Evolutionary conservation across 2,329 filamentous ascomycete species (phyloP).

Genomic region (Rhynchosporium secalis): DNA sequence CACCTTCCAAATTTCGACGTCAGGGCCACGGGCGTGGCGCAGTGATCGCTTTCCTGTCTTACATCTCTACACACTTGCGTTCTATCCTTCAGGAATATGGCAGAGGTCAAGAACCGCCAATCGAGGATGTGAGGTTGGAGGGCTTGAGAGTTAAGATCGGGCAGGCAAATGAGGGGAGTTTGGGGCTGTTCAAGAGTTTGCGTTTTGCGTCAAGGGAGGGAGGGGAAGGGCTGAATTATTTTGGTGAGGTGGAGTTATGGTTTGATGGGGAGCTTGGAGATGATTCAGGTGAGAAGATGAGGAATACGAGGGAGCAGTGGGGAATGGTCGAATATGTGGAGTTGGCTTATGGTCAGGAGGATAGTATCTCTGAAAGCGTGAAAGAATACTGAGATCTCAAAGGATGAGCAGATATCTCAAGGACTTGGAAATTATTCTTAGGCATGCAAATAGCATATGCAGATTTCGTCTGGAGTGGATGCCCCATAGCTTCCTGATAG

Average conservation of each 20-base stretch:
- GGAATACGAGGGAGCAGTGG: slow-evolving; percentile 37
- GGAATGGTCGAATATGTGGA: slow-evolving; percentile 43
- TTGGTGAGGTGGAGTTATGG: slow-evolving; percentile 64
- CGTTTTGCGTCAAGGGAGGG: slow-evolving; percentile 51
- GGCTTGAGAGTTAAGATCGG: slow-evolving; percentile 64
- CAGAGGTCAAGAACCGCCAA: slow-evolving; percentile 1
- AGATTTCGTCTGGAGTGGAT: no score
- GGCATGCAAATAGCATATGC: no score
- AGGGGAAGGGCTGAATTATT: slow-evolving; percentile 55
- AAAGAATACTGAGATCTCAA: no score
- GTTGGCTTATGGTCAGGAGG: slow-evolving; percentile 38
- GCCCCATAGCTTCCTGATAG: no score
- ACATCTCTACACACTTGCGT: slow-evolving; percentile 56
- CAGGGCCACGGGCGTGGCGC: slow-evolving; percentile 66
- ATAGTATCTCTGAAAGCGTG: neutral
- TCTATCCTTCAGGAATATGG: slow-evolving; percentile 59
- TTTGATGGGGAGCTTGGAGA: slow-evolving; percentile 37
- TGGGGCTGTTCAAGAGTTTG: slow-evolving; percentile 60
- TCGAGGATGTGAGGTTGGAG: slow-evolving; percentile 28
- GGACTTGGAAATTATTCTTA: no score
- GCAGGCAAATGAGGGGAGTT: slow-evolving; percentile 54
- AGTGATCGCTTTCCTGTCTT: slow-evolving; percentile 68
- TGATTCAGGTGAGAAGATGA: slow-evolving; percentile 28
- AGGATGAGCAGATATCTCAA: no score
- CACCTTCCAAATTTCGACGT: slow-evolving; percentile 55